Percentiles rank a stretch among this genome's conserved stretches.
These are phyloP conservation scores for Triangularia verruculosa DNA, from an alignment of 2,329 filamentous ascomycete species.

Conservation along the genomic window DNA sequence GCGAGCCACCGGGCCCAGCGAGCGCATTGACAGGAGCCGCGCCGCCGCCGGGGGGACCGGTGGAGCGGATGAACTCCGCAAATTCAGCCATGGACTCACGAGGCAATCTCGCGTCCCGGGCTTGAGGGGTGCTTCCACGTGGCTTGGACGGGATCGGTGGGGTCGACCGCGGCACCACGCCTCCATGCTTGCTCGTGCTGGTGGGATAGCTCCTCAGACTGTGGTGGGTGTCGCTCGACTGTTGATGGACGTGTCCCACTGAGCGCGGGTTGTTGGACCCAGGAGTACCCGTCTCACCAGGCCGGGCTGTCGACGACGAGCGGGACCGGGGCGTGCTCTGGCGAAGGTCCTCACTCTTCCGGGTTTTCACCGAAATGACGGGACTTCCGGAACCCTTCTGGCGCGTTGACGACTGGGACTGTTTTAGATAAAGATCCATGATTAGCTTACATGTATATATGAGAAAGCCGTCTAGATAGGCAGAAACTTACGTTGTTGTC, in stretches of 20 bases:
- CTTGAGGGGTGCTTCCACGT: conserved; percentile 38
- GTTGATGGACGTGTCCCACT: conserved; percentile 38
- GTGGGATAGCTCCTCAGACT: conserved; percentile 18
- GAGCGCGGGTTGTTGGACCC: conserved; percentile 33
- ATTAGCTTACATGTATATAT: neutral
- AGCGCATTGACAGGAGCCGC: conserved; percentile 30
- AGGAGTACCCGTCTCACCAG: conserved; percentile 35
- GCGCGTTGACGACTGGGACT: conserved; percentile 35
- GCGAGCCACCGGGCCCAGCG: conserved; percentile 29
- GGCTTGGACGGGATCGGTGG: conserved; percentile 34
- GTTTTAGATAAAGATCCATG: conserved; percentile 18
- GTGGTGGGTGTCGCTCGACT: conserved; percentile 32
- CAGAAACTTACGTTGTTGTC: conserved; percentile 63
- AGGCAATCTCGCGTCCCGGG: conserved; percentile 71
- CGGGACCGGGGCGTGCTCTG: conserved; percentile 40
- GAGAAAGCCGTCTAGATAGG: neutral
- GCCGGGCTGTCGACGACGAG: conserved; percentile 45
- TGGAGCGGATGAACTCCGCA: conserved; percentile 84
- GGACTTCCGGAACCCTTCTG: conserved; percentile 43
- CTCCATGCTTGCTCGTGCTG: conserved; percentile 29
- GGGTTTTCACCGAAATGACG: conserved; percentile 39
- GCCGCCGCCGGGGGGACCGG: conserved; percentile 61
- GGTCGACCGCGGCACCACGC: conserved; percentile 33
- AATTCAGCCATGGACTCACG: conserved; percentile 76
- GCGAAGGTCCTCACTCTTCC: conserved; percentile 48